These are phyloP conservation scores for Albizia julibrissin DNA, from an alignment of 306 rosid genomes.

Conservation along the genomic window DNA sequence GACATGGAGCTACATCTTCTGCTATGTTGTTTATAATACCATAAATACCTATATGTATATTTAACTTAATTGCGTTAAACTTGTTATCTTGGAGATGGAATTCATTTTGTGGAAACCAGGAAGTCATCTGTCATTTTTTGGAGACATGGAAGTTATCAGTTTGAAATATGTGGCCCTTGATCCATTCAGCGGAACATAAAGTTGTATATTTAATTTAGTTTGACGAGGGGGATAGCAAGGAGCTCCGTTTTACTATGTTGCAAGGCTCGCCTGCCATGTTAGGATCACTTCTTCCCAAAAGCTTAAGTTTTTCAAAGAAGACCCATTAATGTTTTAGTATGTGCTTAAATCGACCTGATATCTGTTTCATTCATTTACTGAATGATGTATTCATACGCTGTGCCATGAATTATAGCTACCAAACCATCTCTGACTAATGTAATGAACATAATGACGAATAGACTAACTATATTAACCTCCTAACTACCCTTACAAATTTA, in stretches of 20 bases:
- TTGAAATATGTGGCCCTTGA: background rate
- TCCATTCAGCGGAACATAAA: background rate
- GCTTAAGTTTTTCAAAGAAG: background rate
- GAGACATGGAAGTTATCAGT: background rate
- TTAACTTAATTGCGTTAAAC: background rate
- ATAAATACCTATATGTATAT: background rate
- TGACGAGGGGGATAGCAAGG: background rate
- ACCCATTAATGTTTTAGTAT: background rate
- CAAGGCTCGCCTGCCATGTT: background rate
- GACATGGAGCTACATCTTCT: background rate
- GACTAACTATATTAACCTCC: background rate
- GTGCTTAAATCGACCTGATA: background rate
- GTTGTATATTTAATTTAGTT: background rate
- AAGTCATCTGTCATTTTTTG: conserved; percentile 9
- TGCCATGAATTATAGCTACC: background rate
- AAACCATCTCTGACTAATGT: background rate
- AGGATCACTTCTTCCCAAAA: background rate
- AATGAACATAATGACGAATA: background rate
- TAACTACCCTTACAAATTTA: background rate
- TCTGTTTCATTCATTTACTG: background rate
- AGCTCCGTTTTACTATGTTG: background rate
- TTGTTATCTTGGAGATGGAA: background rate
- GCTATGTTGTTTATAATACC: background rate
- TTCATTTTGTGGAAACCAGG: conserved; percentile 7
- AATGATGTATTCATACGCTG: background rate